These are phyloP conservation scores for Ogataea pilisensis DNA, from an alignment of 805 yeast genomes.

Conservation along the genomic window DNA sequence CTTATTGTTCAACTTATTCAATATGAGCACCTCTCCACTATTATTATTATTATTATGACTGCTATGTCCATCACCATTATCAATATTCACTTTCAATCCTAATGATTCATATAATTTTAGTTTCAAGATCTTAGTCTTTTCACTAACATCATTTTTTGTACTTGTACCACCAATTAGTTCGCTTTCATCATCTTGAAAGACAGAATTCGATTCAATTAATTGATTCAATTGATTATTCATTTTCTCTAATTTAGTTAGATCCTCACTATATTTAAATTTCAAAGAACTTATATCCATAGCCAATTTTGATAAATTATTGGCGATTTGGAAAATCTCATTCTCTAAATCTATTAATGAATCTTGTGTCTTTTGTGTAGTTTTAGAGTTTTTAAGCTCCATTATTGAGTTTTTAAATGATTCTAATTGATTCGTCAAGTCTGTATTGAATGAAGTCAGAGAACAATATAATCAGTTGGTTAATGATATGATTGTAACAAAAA, in stretches of 20 bases:
- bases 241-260: conserved; percentile 34
- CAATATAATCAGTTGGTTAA: no score
- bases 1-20: conserved; percentile 42
- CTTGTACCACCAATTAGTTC: background rate
- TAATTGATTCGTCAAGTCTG: conserved; percentile 16
- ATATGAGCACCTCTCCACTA: conserved; percentile 38
- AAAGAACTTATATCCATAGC: conserved; percentile 41
- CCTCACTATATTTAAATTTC: conserved; percentile 34
- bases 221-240: conserved; percentile 26
- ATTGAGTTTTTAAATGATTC: conserved; percentile 17
- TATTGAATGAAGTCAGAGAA: background rate
- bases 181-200: background rate
- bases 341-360: conserved; percentile 35
- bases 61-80: conserved; percentile 31
- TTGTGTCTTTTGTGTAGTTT: conserved; percentile 23
- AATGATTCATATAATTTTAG: conserved; percentile 55
- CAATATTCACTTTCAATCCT: conserved; percentile 48
- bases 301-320: conserved; percentile 49
- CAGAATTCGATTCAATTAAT: conserved; percentile 24
- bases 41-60: conserved; percentile 36
- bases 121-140: conserved; percentile 43
- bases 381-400: conserved; percentile 27
- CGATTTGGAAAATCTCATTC: conserved; percentile 44
- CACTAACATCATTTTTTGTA: background rate
- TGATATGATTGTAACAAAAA: no score